Evolutionary conservation across 176 grass and related monocot genomes (phyloP), one percentile per base, ranked within the genome.

Genomic region (Hordeum marinum): DNA sequence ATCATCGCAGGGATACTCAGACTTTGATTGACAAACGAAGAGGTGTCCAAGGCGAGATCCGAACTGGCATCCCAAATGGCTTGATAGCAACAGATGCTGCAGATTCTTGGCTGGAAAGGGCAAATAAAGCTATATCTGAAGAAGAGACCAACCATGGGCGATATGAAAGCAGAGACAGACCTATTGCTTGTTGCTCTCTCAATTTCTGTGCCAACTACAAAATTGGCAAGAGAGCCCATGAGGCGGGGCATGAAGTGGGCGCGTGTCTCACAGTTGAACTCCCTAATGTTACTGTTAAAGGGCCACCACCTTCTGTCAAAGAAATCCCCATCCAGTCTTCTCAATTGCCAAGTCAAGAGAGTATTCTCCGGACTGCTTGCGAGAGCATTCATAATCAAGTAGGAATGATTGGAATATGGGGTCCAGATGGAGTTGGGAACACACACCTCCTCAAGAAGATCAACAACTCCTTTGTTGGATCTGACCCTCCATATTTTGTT

Each of bases 21-120:
- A 72, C 11, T 45, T 72, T 72, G 40, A 4, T 0, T 2, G 69
- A 11, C 2, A 72, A 4, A 45, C 11, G 0, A 15, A 13, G 0
- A 4, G 39, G 2, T 45, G 12, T 72, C 0, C 1, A 26, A 72
- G 3, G 3, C 0, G 6, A 72, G 69, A 72, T 72, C 1, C 0
- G 4, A 0, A 3, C 11, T 1, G 69, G 40, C 3, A 45, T 0
- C n/a, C 1, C 0, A 0, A 72, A 17, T 2, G 69, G 23, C 6
- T 9, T 72, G 2, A 43, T 11, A 45, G 5, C 0, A 43, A 72
- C 69, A 72, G 0, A 3, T 1, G 69, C 26, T 26, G 40, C 69
- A 72, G 1, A 4, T 0, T 0, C 0, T 0, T 72, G 39, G 69
- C 1, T 72, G n/a, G 3, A 23, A 0, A 70, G 36, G 36, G 36